phyloP scores from a whole-genome alignment of 2,329 filamentous ascomycete genomes.

The Diaporthe eres region DNA sequence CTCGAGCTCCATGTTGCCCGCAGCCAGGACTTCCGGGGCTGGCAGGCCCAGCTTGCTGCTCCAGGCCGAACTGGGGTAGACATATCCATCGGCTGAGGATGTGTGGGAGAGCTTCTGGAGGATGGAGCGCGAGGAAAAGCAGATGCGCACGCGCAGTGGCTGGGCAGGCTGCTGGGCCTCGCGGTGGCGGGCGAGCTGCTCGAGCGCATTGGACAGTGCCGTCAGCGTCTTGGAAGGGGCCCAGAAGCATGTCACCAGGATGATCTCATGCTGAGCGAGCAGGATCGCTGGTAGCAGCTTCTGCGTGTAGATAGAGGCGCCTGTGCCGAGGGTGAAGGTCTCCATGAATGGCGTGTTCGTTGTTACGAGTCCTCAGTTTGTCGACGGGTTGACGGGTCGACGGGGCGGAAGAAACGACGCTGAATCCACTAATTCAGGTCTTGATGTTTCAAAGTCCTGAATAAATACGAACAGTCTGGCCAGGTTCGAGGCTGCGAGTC shows the following conservation, averaged over 20 bases:
- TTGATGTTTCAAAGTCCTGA: too few relatives aligned
- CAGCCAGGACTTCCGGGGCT: constrained; percentile 61
- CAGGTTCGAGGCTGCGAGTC: not conserved
- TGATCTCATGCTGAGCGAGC: constrained; percentile 73
- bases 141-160: constrained; percentile 75
- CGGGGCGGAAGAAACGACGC: too few relatives aligned
- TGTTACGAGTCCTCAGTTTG: too few relatives aligned
- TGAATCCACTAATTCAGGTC: too few relatives aligned
- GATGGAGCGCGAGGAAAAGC: constrained; percentile 81
- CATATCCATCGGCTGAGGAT: constrained; percentile 71
- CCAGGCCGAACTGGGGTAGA: constrained; percentile 75
- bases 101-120: constrained; percentile 84
- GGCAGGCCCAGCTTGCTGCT: constrained; percentile 74
- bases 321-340: constrained; percentile 70
- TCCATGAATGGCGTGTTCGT: constrained; percentile 36
- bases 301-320: constrained; percentile 67
- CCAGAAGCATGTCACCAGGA: constrained; percentile 89
- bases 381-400: not conserved
- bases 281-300: constrained; percentile 73
- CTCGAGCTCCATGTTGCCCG: constrained; percentile 74
- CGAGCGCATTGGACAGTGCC: constrained; percentile 70
- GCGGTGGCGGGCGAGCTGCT: constrained; percentile 64
- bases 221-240: constrained; percentile 74
- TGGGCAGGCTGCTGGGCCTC: constrained; percentile 33
- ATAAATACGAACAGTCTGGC: not conserved